Evolutionary conservation across 148 eudicot genomes (phyloP).

Genomic region (Camellia lanceoleosa): DNA sequence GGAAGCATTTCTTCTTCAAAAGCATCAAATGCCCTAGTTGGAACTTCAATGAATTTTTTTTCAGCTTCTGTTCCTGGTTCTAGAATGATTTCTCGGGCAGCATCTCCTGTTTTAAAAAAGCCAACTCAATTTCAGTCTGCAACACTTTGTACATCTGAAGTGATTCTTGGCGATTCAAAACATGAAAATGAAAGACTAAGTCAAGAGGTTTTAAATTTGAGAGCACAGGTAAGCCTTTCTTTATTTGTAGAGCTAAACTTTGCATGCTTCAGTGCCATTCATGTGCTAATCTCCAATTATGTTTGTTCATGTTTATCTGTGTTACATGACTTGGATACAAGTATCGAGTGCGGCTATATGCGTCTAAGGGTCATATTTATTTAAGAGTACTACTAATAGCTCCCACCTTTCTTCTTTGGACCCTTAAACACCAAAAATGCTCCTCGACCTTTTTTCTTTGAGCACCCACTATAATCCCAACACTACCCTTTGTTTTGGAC

Average conservation of each 20-base stretch:
- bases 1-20: conserved; percentile 37
- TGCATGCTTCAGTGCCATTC: neutral
- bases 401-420: too few species aligned
- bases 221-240: conserved; percentile 55
- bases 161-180: conserved; percentile 33
- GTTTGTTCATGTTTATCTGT: neutral
- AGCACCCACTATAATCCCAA: too few species aligned
- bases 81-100: conserved; percentile 56
- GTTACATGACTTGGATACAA: too few species aligned
- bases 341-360: too few species aligned
- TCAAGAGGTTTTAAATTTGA: conserved; percentile 57
- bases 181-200: conserved; percentile 35
- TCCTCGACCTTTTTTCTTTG: neutral
- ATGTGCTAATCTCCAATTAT: conserved; percentile 1
- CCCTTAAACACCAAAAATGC: neutral
- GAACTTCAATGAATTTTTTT: conserved; percentile 34
- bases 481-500: too few species aligned
- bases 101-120: conserved; percentile 56
- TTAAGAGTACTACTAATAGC: neutral
- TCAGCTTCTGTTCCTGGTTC: conserved; percentile 68
- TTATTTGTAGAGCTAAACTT: neutral
- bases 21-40: conserved; percentile 35
- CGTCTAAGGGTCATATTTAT: neutral
- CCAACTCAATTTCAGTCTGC: conserved; percentile 36
- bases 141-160: conserved; percentile 39